Evolutionary conservation across 352 stramenopile species (phyloP), one percentile per base, ranked within the genome.

Genomic region (Heterotrichella gracilis): DNA sequence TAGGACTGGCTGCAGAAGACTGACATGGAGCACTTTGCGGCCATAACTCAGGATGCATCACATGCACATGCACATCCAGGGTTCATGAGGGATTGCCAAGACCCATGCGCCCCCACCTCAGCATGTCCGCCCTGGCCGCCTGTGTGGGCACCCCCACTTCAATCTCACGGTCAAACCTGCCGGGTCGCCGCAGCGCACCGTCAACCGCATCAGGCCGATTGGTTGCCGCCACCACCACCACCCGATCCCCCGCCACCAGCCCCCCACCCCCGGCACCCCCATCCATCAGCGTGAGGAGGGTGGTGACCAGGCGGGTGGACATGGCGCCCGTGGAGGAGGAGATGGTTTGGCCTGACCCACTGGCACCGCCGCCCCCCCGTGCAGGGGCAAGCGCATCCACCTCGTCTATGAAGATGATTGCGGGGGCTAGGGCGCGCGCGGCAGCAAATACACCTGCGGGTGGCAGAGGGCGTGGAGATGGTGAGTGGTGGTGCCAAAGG

Each of bases 401-500:
- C 79, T 97, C 90, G 75, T 97, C 91, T 78, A 97, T 97, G 78
- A 97, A 97, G 70, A 97, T 93, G 76, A 97, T 97, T 21, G 88
- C 90, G 22, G 89, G 89, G 13, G 39, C 17, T 24, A 3, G 2
- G 63, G 23, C 24, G 70, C 70, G 2, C 40, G 13, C 3, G 70
- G 68, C 22, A 20, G 17, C 19, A 87, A 73, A 32, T 83, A 17
- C 53, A 23, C 53, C 3, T 19, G 13, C 3, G 14, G 14, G 14
- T 68, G n/a, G 53, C 3, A 14, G 64, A 3, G 2, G 21, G 3
- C 64, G 4, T 68, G 17, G 17, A 20, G 4, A 3, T 68, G 19
- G 9, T 74, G n/a, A 25, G 75, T 75, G 4, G 73, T 20, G 22
- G 19, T 22, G 3, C 19, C 4, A 21, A 68, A 4, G 3, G 3